A percentile compares a stretch with the other conserved stretches of the same genome.
These are phyloP conservation scores for Apophysomyces ossiformis DNA, from an alignment of 371 early-diverging fungal species.

Conservation along the genomic window DNA sequence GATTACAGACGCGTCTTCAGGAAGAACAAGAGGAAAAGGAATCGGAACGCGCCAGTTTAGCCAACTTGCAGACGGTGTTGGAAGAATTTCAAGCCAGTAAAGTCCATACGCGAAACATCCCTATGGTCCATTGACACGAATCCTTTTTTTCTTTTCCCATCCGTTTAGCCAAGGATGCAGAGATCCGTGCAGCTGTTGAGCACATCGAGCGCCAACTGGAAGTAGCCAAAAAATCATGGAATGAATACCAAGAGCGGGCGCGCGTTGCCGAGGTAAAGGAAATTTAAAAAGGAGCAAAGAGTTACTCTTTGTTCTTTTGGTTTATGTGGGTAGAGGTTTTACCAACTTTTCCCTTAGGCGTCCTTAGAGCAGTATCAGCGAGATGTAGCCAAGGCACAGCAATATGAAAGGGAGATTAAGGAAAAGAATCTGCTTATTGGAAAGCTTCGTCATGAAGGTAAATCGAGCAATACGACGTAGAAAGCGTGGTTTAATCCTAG, in stretches of 20 bases:
- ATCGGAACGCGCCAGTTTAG: slow-evolving; percentile 68
- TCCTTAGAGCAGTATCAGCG: slow-evolving; percentile 56
- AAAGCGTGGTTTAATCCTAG: not conserved
- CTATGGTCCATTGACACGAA: not conserved
- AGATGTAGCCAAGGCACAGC: slow-evolving; percentile 63
- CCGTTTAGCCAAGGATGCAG: slow-evolving; percentile 65
- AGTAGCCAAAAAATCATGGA: slow-evolving; percentile 52
- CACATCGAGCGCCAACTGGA: slow-evolving; percentile 65
- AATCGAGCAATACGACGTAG: not conserved
- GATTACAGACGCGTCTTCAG: slow-evolving; percentile 27
- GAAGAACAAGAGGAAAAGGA: slow-evolving; percentile 52
- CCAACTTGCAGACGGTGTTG: slow-evolving; percentile 84
- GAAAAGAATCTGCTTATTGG: slow-evolving; percentile 80
- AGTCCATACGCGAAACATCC: slow-evolving; percentile 4
- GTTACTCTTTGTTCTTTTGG: not conserved
- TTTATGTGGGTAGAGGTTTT: too few relatives aligned
- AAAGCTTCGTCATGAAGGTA: slow-evolving; percentile 79
- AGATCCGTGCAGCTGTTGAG: slow-evolving; percentile 80
- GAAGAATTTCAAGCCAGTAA: slow-evolving; percentile 86
- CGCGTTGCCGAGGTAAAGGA: slow-evolving; percentile 60
- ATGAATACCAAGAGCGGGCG: slow-evolving; percentile 66
- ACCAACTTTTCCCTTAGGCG: not conserved
- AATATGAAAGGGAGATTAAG: slow-evolving; percentile 73
- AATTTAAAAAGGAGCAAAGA: too few relatives aligned
- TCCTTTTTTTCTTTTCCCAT: slow-evolving; percentile 10